phyloP scores from a whole-genome alignment of 2,329 filamentous ascomycete genomes.

The Fusarium aywerte region DNA sequence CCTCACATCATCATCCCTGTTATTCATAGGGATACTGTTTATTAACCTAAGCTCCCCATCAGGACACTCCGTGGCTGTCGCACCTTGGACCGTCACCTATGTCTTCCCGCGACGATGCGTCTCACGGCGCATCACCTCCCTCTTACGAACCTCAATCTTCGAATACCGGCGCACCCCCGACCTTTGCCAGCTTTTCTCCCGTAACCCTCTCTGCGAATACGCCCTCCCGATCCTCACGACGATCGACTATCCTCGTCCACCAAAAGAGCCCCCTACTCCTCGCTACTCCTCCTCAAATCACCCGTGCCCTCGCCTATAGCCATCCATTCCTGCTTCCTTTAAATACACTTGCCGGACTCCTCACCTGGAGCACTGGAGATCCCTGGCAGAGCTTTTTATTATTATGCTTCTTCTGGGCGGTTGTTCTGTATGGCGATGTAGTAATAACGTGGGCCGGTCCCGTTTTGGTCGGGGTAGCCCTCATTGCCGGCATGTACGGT shows the following conservation, averaged over 20 bases:
- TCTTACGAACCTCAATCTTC: slow-evolving; percentile 46
- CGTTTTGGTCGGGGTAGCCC: slow-evolving; percentile 77
- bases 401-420: slow-evolving; percentile 85
- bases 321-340: slow-evolving; percentile 92
- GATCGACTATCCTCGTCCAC: slow-evolving; percentile 93
- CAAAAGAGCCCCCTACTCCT: slow-evolving; percentile 94
- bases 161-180: slow-evolving; percentile 67
- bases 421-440: slow-evolving; percentile 85
- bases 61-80: slow-evolving; percentile 63
- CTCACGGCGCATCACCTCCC: slow-evolving; percentile 50
- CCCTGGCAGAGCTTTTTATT: slow-evolving; percentile 97
- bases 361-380: slow-evolving; percentile 95
- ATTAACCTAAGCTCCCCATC: slow-evolving; percentile 32
- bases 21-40: background rate
- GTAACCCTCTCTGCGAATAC: slow-evolving; percentile 76
- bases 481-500: slow-evolving; percentile 94
- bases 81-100: slow-evolving; percentile 54
- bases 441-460: slow-evolving; percentile 86
- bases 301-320: slow-evolving; percentile 91
- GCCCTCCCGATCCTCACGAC: slow-evolving; percentile 70
- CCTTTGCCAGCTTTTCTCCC: slow-evolving; percentile 90
- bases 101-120: slow-evolving; percentile 54
- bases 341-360: slow-evolving; percentile 83
- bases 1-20: background rate
- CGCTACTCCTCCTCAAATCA: slow-evolving; percentile 94